These are phyloP conservation scores for Aspergillus sp. DNA, from an alignment of 2,329 filamentous ascomycete genomes.

Conservation along the genomic window DNA sequence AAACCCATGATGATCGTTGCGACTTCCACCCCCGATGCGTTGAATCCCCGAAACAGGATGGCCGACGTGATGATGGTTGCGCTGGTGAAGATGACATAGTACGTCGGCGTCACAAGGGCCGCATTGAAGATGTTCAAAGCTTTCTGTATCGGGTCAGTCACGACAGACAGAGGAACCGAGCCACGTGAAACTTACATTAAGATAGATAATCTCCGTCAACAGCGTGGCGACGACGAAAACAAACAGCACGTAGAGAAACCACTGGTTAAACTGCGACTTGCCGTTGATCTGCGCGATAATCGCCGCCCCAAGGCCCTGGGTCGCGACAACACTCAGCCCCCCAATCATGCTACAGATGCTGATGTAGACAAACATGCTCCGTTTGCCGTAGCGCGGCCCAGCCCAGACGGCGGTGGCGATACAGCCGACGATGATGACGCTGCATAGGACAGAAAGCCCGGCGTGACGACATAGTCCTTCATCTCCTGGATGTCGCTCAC, in stretches of 20 bases:
- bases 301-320: constrained; percentile 82
- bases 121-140: constrained; percentile 95
- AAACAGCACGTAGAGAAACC: constrained; percentile 88
- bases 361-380: constrained; percentile 95
- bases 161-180: not conserved
- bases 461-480: constrained; percentile 75
- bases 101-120: constrained; percentile 91
- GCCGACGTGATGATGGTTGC: constrained; percentile 91
- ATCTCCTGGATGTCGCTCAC: constrained; percentile 86
- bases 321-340: constrained; percentile 87
- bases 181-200: constrained; percentile 64
- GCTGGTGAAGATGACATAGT: constrained; percentile 97
- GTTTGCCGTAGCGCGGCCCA: constrained; percentile 83
- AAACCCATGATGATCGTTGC: constrained; percentile 89
- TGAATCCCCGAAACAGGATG: constrained; percentile 87
- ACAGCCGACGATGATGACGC: constrained; percentile 68
- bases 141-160: constrained; percentile 56
- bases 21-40: constrained; percentile 71
- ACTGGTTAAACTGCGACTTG: constrained; percentile 84
- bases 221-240: constrained; percentile 86
- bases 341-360: constrained; percentile 93
- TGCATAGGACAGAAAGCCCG: constrained; percentile 81
- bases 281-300: constrained; percentile 80
- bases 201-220: constrained; percentile 84
- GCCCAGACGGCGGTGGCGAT: constrained; percentile 66